A percentile compares a stretch with the other conserved stretches of the same genome.
Evolutionary conservation across 2,329 filamentous ascomycete species (phyloP).

Genomic region (Calonectria leucothoes): DNA sequence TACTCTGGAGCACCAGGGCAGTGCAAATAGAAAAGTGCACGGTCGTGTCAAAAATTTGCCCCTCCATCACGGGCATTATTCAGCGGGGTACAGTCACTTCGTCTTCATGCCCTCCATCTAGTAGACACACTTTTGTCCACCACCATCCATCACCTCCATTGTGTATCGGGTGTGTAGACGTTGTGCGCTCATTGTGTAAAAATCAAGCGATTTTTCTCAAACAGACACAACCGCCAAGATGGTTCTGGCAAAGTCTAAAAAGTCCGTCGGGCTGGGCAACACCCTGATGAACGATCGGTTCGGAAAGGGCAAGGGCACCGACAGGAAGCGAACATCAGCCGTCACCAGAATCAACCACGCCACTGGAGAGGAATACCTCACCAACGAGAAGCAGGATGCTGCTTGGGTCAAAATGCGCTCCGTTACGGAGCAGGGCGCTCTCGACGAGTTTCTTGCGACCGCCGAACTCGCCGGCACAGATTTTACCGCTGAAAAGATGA

Average conservation of each 20-base stretch:
- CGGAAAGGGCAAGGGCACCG: constrained; percentile 87
- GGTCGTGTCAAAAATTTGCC: constrained; percentile 57
- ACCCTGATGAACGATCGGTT: constrained; percentile 99
- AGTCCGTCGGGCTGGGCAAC: constrained; percentile 93
- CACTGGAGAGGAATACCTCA: constrained; percentile 91
- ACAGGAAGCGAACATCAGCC: constrained; percentile 76
- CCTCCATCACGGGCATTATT: constrained; percentile 59
- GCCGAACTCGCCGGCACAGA: constrained; percentile 98
- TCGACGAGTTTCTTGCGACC: constrained; percentile 96
- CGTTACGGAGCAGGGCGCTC: constrained; percentile 94
- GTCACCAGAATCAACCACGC: constrained; percentile 78
- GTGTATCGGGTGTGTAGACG: constrained; percentile 26
- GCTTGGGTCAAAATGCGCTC: constrained; percentile 99
- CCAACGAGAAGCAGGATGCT: constrained; percentile 90
- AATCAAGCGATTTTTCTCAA: not conserved
- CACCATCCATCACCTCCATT: constrained; percentile 15
- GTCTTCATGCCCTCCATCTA: constrained; percentile 30
- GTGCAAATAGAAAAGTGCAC: constrained; percentile 37
- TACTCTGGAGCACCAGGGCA: constrained; percentile 32
- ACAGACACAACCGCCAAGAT: constrained; percentile 53
- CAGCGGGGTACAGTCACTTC: constrained; percentile 44
- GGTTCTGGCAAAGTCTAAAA: constrained; percentile 89
- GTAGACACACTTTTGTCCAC: constrained; percentile 32
- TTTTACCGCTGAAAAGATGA: constrained; percentile 99
- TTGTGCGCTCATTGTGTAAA: constrained; percentile 16